Conservation (phyloP, 371 early-diverging fungal genomes). For the Mucor saturninus region DNA sequence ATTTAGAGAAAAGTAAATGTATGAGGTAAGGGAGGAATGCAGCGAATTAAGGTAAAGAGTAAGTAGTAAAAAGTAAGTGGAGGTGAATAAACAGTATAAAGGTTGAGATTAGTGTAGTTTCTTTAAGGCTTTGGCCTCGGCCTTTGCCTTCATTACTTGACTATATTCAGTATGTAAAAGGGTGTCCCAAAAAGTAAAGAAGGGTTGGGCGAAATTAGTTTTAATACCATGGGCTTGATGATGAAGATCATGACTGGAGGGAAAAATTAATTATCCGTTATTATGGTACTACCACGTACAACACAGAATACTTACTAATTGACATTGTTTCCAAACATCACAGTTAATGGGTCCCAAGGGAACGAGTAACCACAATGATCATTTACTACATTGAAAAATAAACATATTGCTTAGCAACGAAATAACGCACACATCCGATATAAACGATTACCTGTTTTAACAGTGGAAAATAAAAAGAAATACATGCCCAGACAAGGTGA, state of each 20-base stretch:
- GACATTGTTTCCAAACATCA: constrained; percentile 68
- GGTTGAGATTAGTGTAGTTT: background rate
- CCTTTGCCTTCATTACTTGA: constrained; percentile 34
- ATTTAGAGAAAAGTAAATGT: background rate
- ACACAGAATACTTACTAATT: constrained; percentile 54
- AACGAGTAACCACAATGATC: constrained; percentile 80
- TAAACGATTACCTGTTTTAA: constrained; percentile 62
- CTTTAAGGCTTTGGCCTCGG: constrained; percentile 16
- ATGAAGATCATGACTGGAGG: constrained; percentile 60
- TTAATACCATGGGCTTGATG: constrained; percentile 65
- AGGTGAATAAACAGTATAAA: constrained; percentile 1
- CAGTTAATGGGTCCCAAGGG: constrained; percentile 71
- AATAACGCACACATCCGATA: background rate
- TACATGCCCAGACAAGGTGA: constrained; percentile 67
- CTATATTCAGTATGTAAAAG: constrained; percentile 53
- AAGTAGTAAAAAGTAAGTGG: background rate
- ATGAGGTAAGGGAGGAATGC: background rate
- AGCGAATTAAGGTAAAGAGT: background rate
- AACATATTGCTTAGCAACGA: no score
- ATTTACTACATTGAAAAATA: constrained; percentile 43
- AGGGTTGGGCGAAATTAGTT: constrained; percentile 67
- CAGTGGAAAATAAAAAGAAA: constrained; percentile 71
- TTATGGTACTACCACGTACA: background rate
- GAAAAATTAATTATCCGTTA: background rate
- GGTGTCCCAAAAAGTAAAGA: constrained; percentile 78